Evolutionary conservation across 169 alveolate species (phyloP).

Genomic region (Babesia ovis): DNA sequence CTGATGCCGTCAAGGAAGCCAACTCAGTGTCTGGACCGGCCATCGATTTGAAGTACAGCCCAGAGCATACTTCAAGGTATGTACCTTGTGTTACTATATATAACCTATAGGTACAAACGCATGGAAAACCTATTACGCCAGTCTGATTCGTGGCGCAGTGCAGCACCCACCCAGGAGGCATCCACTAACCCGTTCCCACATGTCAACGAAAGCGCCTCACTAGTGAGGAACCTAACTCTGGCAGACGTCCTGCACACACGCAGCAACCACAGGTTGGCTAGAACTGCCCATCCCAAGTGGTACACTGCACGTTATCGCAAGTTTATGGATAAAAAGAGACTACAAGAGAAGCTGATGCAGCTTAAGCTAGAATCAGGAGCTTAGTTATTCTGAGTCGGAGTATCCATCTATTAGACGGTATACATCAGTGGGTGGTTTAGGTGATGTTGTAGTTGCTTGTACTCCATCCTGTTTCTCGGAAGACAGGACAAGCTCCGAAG

Average conservation of each 20-base stretch:
- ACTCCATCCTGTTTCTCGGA: neutral
- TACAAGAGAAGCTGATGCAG: slow-evolving; percentile 50
- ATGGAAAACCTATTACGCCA: slow-evolving; percentile 63
- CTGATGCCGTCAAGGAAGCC: slow-evolving; percentile 39
- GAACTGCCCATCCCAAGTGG: slow-evolving; percentile 79
- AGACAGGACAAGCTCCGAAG: neutral
- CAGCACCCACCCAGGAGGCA: slow-evolving; percentile 61
- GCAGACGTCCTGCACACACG: slow-evolving; percentile 69
- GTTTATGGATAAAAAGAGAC: slow-evolving; percentile 44
- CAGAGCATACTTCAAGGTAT: slow-evolving; percentile 45
- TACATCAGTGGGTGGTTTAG: neutral
- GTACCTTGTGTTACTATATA: slow-evolving; percentile 8
- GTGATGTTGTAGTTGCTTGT: neutral
- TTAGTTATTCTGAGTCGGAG: slow-evolving; percentile 50
- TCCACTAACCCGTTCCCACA: slow-evolving; percentile 76
- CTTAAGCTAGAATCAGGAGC: slow-evolving; percentile 40
- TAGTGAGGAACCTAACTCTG: slow-evolving; percentile 66
- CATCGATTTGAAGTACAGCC: slow-evolving; percentile 48
- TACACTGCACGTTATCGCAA: slow-evolving; percentile 57
- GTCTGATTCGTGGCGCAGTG: slow-evolving; percentile 72
- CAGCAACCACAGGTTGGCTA: slow-evolving; percentile 68
- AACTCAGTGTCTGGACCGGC: slow-evolving; percentile 45
- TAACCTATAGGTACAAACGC: slow-evolving; percentile 49
- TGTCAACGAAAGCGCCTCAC: slow-evolving; percentile 76
- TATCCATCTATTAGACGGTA: slow-evolving; percentile 36